A percentile compares a stretch with the other conserved stretches of the same genome.
phyloP scores from a whole-genome alignment of 495 filamentous ascomycete genomes.

The Penicillium parvum region DNA sequence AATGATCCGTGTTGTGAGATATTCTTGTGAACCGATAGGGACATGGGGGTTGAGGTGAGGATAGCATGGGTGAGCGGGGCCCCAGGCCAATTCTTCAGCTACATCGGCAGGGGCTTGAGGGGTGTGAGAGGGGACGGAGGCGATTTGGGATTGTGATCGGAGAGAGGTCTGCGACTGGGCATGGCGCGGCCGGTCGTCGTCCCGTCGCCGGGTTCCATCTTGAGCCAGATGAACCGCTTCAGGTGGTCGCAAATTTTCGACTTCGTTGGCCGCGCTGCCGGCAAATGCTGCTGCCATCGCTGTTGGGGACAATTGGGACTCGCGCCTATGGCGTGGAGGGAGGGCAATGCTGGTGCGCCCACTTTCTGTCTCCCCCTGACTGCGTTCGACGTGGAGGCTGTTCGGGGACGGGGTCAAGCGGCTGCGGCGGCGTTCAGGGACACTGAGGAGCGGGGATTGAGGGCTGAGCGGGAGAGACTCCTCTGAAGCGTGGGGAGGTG shows the following conservation, averaged over 20 bases:
- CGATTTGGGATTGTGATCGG: constrained; percentile 39
- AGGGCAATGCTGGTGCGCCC: constrained; percentile 64
- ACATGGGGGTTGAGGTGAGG: constrained; percentile 93
- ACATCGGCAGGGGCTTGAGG: constrained; percentile 44
- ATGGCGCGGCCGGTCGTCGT: constrained; percentile 32
- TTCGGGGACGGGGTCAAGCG: constrained; percentile 50
- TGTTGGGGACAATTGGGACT: constrained; percentile 31
- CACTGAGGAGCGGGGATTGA: constrained; percentile 60
- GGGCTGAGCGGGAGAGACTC: constrained; percentile 38
- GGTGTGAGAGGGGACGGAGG: constrained; percentile 36
- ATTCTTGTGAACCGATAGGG: constrained; percentile 67
- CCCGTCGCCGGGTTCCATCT: constrained; percentile 18
- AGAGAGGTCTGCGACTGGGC: constrained; percentile 38
- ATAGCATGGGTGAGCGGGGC: constrained; percentile 84
- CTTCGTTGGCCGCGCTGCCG: constrained; percentile 27
- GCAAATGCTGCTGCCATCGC: constrained; percentile 46
- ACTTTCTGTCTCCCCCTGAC: constrained; percentile 50
- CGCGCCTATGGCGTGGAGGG: constrained; percentile 51
- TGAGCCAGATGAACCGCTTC: constrained; percentile 29
- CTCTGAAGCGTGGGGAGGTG: constrained; percentile 26
- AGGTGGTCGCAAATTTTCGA: constrained; percentile 29
- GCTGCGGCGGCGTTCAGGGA: constrained; percentile 61
- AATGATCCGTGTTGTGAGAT: constrained; percentile 78
- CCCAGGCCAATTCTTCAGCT: constrained; percentile 62
- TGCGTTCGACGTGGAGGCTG: constrained; percentile 64